Base-by-base conservation (phyloP, 805 yeast genomes). In the Wickerhamiella alocasiicola region DNA sequence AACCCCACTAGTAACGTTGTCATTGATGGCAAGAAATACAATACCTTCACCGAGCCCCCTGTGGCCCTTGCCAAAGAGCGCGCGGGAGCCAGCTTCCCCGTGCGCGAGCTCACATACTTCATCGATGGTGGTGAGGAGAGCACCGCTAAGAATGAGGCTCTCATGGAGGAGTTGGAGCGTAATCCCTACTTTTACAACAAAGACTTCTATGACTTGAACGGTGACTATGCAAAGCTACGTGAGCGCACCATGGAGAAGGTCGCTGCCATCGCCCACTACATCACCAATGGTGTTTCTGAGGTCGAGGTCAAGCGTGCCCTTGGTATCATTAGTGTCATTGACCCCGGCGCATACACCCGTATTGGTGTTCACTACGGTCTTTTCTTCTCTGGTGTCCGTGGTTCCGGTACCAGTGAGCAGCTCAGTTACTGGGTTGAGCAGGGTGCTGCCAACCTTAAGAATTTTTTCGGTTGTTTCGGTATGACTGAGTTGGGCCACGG, bases 401-500 rank as follows among this genome's bases (percentile, higher is more conserved):
- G 95, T 46, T 80, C 81, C 52, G 97, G 95, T 49, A 79, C 96
- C 6, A 70, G 73, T 25, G 82, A 75, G 43, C 97, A 87, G 66
- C 71, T 78, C 52, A 65, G 74, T 31, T 88, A 78, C 63, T 87
- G 96, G 96, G 70, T 84, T 40, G 63, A 67, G 44, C 81, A 76
- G 43, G 69, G 69, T 23, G 66, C 67, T 5, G 57, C 54, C 3
- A 49, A 51, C 34, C 49, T 63, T 29, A 45, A 47, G 24, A 56
- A 61, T 41, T 54, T 66, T 36, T 80, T 76, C 54, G 95, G 95
- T 20, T 85, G 95, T 61, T 84, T 84, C 62, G 84, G 80, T 34
- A 84, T 84, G 95, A 85, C 95, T 12, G 95, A 84, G 63, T 59
- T 84, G 51, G 94, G 83, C 6, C 95, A 84, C 57, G 95, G 95